Evolutionary conservation across 805 yeast species (phyloP).

Genomic region (Ogataea glucozyma): DNA sequence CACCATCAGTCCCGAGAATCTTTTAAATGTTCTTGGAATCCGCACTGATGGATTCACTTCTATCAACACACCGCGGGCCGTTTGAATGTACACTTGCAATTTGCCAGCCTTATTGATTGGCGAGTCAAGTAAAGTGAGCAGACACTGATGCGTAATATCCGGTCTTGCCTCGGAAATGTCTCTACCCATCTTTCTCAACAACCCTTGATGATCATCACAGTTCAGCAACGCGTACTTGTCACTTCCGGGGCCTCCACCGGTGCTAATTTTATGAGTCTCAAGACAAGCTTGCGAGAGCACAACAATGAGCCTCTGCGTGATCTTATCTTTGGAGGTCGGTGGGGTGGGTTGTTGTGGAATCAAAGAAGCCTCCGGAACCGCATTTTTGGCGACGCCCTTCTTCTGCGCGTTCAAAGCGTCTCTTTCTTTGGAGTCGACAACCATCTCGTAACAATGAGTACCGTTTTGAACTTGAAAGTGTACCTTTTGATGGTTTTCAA

Average conservation of each 20-base stretch:
- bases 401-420: conserved; percentile 38
- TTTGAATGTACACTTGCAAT: conserved; percentile 93
- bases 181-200: conserved; percentile 91
- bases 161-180: conserved; percentile 98
- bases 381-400: conserved; percentile 28
- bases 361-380: conserved; percentile 57
- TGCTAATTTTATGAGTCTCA: conserved; percentile 88
- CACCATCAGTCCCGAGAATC: conserved; percentile 97
- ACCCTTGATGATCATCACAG: conserved; percentile 98
- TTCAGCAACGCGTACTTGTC: conserved; percentile 92
- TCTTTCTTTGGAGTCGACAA: conserved; percentile 49
- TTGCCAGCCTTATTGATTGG: conserved; percentile 98
- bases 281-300: conserved; percentile 95
- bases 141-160: conserved; percentile 98
- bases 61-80: conserved; percentile 90
- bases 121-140: conserved; percentile 90
- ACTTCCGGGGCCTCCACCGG: conserved; percentile 69
- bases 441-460: conserved; percentile 35
- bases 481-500: not conserved
- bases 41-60: conserved; percentile 97
- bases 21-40: conserved; percentile 96
- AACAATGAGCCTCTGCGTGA: conserved; percentile 83
- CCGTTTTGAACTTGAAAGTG: not conserved
- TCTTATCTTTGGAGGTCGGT: conserved; percentile 80
- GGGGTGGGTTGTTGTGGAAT: conserved; percentile 88